phyloP scores from a whole-genome alignment of 331 rosid genomes.

The Ulmus americana region DNA sequence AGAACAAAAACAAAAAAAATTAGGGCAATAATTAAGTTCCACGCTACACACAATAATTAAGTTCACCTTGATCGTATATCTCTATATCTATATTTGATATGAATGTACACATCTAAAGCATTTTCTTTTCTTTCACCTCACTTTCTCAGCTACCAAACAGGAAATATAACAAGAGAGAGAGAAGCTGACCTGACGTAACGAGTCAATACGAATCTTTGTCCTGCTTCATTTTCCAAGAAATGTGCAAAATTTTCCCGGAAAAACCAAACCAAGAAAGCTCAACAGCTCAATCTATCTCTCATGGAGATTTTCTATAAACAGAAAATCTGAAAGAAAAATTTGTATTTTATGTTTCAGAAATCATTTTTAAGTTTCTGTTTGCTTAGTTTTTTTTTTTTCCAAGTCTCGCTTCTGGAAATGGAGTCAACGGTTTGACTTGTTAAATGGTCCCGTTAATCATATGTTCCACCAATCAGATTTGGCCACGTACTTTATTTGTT shows the following conservation, averaged over 20 bases:
- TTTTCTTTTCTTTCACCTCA: background rate
- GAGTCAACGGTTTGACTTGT: too few species aligned
- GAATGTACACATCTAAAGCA: background rate
- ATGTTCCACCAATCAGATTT: background rate
- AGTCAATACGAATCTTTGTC: constrained; percentile 9
- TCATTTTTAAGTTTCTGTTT: too few species aligned
- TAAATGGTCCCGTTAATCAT: too few species aligned
- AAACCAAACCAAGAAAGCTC: background rate
- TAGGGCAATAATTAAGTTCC: too few species aligned
- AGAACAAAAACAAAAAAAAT: too few species aligned
- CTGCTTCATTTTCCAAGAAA: constrained; percentile 1
- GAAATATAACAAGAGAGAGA: constrained; percentile 1
- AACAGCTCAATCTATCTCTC: background rate
- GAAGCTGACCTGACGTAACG: constrained; percentile 14
- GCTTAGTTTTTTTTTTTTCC: too few species aligned
- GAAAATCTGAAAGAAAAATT: too few species aligned
- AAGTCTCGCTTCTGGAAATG: too few species aligned
- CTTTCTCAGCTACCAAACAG: constrained; percentile 21
- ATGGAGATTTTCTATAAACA: too few species aligned
- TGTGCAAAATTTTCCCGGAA: background rate
- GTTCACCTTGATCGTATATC: background rate
- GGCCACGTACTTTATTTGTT: background rate
- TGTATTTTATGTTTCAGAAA: too few species aligned
- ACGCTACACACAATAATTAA: too few species aligned
- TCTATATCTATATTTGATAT: background rate